Conservation (phyloP, 2,329 filamentous ascomycete genomes). For the Fusarium papillatum region DNA sequence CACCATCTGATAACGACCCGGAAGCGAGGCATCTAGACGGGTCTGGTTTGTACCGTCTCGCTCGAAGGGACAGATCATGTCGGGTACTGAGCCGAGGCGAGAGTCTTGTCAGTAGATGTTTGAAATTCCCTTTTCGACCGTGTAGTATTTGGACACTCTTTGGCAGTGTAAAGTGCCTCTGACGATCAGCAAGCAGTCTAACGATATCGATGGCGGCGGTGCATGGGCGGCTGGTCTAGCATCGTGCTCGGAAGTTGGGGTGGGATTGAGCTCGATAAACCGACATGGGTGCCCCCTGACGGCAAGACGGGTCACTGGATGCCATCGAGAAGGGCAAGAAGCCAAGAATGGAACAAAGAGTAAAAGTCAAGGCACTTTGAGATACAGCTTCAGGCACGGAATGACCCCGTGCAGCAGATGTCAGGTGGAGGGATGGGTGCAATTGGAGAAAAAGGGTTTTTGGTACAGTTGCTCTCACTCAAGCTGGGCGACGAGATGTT, state of each 20-base stretch:
- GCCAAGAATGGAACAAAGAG: background rate
- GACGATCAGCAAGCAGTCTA: background rate
- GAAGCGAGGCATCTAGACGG: background rate
- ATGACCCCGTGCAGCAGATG: background rate
- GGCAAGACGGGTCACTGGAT: background rate
- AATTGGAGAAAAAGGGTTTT: background rate
- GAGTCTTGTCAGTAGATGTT: background rate
- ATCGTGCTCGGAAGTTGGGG: conserved; percentile 4
- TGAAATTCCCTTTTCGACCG: conserved; percentile 2
- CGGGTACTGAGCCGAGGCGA: background rate
- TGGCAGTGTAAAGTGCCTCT: background rate
- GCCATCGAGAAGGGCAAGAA: background rate
- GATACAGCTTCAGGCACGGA: background rate
- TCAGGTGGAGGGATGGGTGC: background rate
- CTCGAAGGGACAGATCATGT: background rate
- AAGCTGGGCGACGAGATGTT: conserved; percentile 5
- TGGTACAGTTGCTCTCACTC: background rate
- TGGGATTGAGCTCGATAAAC: background rate
- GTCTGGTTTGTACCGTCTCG: background rate
- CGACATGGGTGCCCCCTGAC: conserved; percentile 12
- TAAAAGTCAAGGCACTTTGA: background rate
- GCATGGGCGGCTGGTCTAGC: background rate
- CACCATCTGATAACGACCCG: background rate
- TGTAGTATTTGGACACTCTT: background rate
- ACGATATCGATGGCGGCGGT: background rate